These are phyloP conservation scores for Alternaria tenuissima DNA, from an alignment of 2,329 filamentous ascomycete species.

Conservation along the genomic window DNA sequence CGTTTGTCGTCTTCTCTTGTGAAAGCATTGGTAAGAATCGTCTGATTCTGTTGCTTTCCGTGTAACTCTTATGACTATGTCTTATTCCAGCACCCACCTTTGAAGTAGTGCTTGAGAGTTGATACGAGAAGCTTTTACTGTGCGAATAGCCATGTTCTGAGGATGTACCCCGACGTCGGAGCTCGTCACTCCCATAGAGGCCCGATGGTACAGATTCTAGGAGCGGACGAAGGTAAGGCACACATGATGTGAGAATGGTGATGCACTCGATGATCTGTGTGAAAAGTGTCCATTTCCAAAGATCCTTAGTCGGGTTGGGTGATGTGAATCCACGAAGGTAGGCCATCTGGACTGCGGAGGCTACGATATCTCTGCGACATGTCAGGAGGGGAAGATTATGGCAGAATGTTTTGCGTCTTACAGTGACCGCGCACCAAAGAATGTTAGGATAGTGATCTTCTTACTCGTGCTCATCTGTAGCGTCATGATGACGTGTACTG, in stretches of 20 bases:
- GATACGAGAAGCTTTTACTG: conserved; percentile 41
- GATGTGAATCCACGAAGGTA: conserved; percentile 41
- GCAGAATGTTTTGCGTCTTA: conserved; percentile 13
- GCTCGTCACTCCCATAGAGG: conserved; percentile 43
- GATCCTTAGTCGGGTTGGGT: conserved; percentile 34
- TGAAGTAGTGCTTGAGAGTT: conserved; percentile 33
- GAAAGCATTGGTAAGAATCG: conserved; percentile 43
- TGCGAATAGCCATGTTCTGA: conserved; percentile 40
- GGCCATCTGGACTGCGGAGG: conserved; percentile 43
- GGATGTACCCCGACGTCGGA: conserved; percentile 42
- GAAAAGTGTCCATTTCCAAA: conserved; percentile 48
- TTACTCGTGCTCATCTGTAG: conserved; percentile 47
- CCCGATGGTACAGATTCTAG: conserved; percentile 45
- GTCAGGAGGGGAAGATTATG: conserved; percentile 1
- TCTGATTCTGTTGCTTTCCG: conserved; percentile 30
- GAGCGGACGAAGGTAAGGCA: conserved; percentile 48
- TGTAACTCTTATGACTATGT: conserved; percentile 27
- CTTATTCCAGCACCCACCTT: conserved; percentile 11
- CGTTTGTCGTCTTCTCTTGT: conserved; percentile 37
- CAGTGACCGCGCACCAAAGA: conserved; percentile 46
- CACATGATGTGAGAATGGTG: conserved; percentile 47
- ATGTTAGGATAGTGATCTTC: conserved; percentile 45
- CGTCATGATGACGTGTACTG: conserved; percentile 45
- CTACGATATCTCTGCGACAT: conserved; percentile 41
- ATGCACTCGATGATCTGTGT: conserved; percentile 47